A percentile compares a stretch with the other conserved stretches of the same genome.
Conservation (phyloP, 2,329 filamentous ascomycete species). For the Daldinia sp. region DNA sequence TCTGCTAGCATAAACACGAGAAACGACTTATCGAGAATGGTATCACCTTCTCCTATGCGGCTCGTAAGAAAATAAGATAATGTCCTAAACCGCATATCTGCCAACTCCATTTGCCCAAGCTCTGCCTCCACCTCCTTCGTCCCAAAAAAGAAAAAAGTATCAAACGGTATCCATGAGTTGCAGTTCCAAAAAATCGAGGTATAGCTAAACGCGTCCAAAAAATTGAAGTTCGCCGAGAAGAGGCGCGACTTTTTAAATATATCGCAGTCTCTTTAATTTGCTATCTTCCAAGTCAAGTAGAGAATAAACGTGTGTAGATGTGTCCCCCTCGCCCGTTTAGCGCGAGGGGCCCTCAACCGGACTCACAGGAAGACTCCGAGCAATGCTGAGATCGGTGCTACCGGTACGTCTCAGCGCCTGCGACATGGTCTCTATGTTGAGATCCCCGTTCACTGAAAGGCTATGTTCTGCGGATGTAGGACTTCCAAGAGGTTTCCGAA, state of each 20-base stretch:
- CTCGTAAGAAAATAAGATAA: constrained; percentile 30
- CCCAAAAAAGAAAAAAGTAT: constrained; percentile 29
- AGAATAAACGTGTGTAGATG: neutral
- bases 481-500: constrained; percentile 71
- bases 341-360: constrained; percentile 63
- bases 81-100: constrained; percentile 37
- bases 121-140: constrained; percentile 30
- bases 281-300: neutral
- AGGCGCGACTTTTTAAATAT: constrained; percentile 24
- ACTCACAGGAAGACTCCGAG: constrained; percentile 69
- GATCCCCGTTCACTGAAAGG: constrained; percentile 70
- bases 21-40: constrained; percentile 37
- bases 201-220: constrained; percentile 36
- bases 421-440: constrained; percentile 93
- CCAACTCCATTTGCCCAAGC: constrained; percentile 45
- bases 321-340: constrained; percentile 32
- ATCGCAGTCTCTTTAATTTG: constrained; percentile 28
- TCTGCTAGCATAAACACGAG: constrained; percentile 6
- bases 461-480: constrained; percentile 67
- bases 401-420: constrained; percentile 88
- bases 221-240: constrained; percentile 11
- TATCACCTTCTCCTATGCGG: constrained; percentile 34
- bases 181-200: constrained; percentile 41
- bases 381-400: constrained; percentile 78
- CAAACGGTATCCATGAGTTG: constrained; percentile 49